Evolutionary conservation across 1,284 basidiomycete species (phyloP).

Genomic region (Leccinum cinnamomeum): DNA sequence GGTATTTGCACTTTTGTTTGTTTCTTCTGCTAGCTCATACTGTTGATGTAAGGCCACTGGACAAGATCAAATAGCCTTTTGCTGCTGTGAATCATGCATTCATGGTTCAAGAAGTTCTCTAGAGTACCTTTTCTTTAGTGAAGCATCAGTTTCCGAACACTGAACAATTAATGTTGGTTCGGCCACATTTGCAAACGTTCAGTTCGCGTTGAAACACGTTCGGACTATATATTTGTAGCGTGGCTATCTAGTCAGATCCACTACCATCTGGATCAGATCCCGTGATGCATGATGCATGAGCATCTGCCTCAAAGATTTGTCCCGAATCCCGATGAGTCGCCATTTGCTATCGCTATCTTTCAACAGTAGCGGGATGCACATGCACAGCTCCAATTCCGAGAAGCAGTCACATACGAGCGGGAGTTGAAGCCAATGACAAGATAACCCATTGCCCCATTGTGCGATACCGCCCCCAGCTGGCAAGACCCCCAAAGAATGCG

Average conservation of each 20-base stretch:
- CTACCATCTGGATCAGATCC: not conserved
- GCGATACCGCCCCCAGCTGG: no score
- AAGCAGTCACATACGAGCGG: no score
- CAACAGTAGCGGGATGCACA: not conserved
- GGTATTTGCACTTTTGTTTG: conserved; percentile 42
- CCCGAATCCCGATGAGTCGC: not conserved
- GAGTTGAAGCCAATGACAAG: no score
- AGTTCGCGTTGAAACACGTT: not conserved
- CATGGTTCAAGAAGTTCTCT: not conserved
- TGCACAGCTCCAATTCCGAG: no score
- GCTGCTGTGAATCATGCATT: not conserved
- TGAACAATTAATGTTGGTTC: not conserved
- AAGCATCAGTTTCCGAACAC: not conserved
- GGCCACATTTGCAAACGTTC: not conserved
- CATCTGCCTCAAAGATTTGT: not conserved
- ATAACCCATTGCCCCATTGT: no score
- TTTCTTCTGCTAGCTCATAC: conserved; percentile 16
- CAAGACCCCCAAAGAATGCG: no score
- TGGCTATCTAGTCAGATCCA: not conserved
- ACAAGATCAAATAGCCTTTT: conserved; percentile 59
- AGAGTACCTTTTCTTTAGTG: not conserved
- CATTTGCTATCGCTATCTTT: not conserved
- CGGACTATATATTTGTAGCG: not conserved
- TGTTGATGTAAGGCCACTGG: conserved; percentile 51
- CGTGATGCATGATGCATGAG: not conserved